Base-by-base conservation (phyloP, 192 early-diverging fungal genomes). In the Coemansia sp. region DNA sequence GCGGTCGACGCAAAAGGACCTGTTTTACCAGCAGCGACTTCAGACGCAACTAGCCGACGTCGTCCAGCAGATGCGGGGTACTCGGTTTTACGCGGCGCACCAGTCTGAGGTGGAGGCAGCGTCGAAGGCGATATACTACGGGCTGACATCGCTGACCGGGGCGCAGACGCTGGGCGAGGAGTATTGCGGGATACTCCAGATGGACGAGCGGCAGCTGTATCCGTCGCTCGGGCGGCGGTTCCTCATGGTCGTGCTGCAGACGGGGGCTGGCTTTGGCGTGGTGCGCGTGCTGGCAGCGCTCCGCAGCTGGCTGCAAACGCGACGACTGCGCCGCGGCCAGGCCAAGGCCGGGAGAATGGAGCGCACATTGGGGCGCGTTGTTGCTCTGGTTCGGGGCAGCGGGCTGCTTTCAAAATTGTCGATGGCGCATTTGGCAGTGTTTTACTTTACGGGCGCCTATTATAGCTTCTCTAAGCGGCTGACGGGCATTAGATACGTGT, bases 81-180 rank as follows among this genome's bases (percentile, higher is more conserved):
- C 68, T 69, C 68, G 70, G 59, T 72, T 53, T 71, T 69, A 75
- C 39, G 84, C 91, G 44, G 66, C 76, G 53, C 88, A 91, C 74
- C 90, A 91, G 65, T 72, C 82, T 9, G 85, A 87, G n/a, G 70
- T 96, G 6, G 79, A 85, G 7, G 62, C 88, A 3, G 69, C 84
- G 17, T 85, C 92, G 21, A 84, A 90, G 71, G 59, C 89, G 24
- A 64, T 88, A 31, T 97, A 97, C 74, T 89, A 91, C 59, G 87
- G 85, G 0, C 77, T 92, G 42, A 94, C 94, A 6, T 92, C 91
- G 0, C 59, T 88, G 33, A 16, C 63, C 57, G 92, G 95, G 4
- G 88, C 87, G 17, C 94, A 93, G 67, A 97, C 97, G 0, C 74
- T 98, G 39, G 97, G 97, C 46, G 95, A 98, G 74, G 97, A 98